Evolutionary conservation across 495 filamentous ascomycete genomes (phyloP), one percentile per base, ranked within the genome.

Genomic region (Hypoxylon trugodes): DNA sequence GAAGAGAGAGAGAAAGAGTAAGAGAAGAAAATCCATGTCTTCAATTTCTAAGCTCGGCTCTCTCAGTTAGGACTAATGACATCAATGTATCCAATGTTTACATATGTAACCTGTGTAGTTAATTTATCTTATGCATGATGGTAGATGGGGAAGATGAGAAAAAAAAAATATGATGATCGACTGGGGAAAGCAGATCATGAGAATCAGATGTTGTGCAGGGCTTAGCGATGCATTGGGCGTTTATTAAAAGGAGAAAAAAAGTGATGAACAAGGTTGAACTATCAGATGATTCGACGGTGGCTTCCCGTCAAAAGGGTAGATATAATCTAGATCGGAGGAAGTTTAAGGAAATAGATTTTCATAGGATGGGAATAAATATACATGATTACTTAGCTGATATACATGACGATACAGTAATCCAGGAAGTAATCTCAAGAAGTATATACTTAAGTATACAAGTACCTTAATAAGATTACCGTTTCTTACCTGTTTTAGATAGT

Each of bases 331-430:
- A 66, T 66, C 56, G 63, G 30, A 60, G 32, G 33, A 15, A 51
- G 57, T 25, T 61, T 61, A 61, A 52, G 30, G 56, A 46, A 46
- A 47, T 51, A 15, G 56, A 58, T 64, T 59, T 47, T 38, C 50
- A 60, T 55, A 53, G 37, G 28, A 64, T 58, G 30, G 32, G 47
- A 40, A 58, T 52, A 43, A 30, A 55, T 50, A 56, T 63, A 50
- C 28, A 50, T 38, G 41, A 57, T 40, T n/a, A n/a, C n/a, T n/a
- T n/a, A n/a, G n/a, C n/a, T n/a, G n/a, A n/a, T 48, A 35, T 47
- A 47, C 43, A 48, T 48, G 45, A 40, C 49, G 47, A 61, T 61
- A 61, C 52, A 67, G 64, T 66, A 66, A 66, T 66, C 63, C 13
- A 35, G n/a, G n/a, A n/a, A n/a, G n/a, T n/a, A n/a, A n/a, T n/a